Evolutionary conservation across 441 rosid species (phyloP), one percentile per base, ranked within the genome.

Genomic region (Euphorbia celastroides): DNA sequence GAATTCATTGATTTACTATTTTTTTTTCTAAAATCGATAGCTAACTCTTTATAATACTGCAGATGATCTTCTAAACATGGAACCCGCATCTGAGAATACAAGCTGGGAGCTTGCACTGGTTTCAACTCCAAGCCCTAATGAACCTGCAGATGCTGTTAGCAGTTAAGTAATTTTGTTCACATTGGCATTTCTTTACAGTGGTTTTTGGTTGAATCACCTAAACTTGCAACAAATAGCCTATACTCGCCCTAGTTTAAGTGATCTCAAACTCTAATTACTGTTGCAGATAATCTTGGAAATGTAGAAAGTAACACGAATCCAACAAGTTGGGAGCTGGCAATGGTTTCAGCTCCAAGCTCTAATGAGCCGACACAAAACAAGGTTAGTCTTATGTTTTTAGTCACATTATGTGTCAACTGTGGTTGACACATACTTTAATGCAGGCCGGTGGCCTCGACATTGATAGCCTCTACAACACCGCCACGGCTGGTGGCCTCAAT

Each of bases 81-180:
- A 23, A 20, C 14, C 66, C 8, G 12, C 44, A 1, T 38, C 44
- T 38, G 2, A 38, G 1, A 38, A 11, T 25, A 67, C 84, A 46
- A 90, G 98, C 73, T 92, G 98, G 98, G 98, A 92, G 79, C 63
- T 92, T 66, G 95, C 98, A 10, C 91, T 92, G 67, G 94, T 92
- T 62, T 84, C 93, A 55, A 88, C 93, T 69, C 88, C 98, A 38
- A 92, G 96, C 78, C 86, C 93, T 62, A 92, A 87, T 71, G 94
- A 77, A 44, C 79, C 68, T 62, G 88, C 90, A 7, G 38, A 85
- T 48, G 78, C 88, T 63, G 79, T 88, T 54, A 89, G 92, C 79
- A 88, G 38, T 34, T 34, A 34, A 34, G 9, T 34, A 3, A 34
- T 34, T 34, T 3, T 34, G 4, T 3, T 34, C 9, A 3, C 9